Percentiles rank a stretch among this genome's conserved stretches.
These are phyloP conservation scores for Lentinus tigrinus DNA, from an alignment of 768 basidiomycete species.

Conservation along the genomic window DNA sequence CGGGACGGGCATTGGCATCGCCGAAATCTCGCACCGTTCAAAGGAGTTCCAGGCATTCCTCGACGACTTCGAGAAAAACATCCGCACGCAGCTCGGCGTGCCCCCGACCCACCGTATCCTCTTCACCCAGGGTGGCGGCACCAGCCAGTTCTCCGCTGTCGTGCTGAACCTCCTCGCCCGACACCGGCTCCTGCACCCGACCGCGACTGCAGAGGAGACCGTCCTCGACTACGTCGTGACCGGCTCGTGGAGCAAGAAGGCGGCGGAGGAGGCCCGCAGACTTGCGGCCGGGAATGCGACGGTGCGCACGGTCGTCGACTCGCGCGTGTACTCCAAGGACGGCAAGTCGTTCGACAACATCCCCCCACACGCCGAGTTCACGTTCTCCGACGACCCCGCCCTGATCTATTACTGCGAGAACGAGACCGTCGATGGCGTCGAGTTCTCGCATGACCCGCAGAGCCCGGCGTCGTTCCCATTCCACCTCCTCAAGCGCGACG, in stretches of 20 bases:
- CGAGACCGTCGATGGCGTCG: slow-evolving; percentile 95
- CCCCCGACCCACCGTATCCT: slow-evolving; percentile 84
- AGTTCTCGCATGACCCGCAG: slow-evolving; percentile 65
- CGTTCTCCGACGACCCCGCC: slow-evolving; percentile 78
- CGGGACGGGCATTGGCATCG: slow-evolving; percentile 90
- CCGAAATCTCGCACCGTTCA: slow-evolving; percentile 95
- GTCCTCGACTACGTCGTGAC: slow-evolving; percentile 88
- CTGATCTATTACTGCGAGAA: slow-evolving; percentile 99
- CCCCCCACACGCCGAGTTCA: slow-evolving; percentile 70
- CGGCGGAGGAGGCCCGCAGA: slow-evolving; percentile 76
- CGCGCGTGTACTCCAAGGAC: slow-evolving; percentile 58
- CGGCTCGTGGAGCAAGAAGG: slow-evolving; percentile 90
- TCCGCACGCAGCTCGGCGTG: slow-evolving; percentile 76
- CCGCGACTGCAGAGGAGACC: slow-evolving; percentile 51
- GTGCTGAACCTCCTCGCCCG: slow-evolving; percentile 90
- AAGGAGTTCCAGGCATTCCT: slow-evolving; percentile 80
- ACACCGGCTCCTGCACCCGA: slow-evolving; percentile 73
- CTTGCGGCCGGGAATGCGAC: slow-evolving; percentile 47
- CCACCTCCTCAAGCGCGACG: slow-evolving; percentile 56
- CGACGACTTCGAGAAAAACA: slow-evolving; percentile 56
- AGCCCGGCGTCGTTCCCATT: slow-evolving; percentile 78
- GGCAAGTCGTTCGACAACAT: slow-evolving; percentile 77
- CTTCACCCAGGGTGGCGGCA: slow-evolving; percentile 94
- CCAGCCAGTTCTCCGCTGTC: slow-evolving; percentile 87
- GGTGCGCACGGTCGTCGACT: slow-evolving; percentile 73